These are phyloP conservation scores for Hsuehochloa calcarea DNA, from an alignment of 176 grass and related monocot species.

Conservation along the genomic window DNA sequence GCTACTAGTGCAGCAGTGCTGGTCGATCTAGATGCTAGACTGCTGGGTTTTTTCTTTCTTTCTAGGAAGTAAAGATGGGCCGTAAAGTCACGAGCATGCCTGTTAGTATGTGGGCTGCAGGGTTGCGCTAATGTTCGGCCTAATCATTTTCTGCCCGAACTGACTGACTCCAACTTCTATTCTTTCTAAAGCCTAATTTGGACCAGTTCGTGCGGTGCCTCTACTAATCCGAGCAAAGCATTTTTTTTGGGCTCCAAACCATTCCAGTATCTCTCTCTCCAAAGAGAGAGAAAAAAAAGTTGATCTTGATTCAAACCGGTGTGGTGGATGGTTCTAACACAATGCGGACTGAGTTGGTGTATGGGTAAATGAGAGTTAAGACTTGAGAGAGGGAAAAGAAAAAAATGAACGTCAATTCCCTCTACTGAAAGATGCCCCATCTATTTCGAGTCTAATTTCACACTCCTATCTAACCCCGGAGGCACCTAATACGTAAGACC, in stretches of 20 bases:
- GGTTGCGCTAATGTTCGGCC: not conserved
- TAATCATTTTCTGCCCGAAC: not conserved
- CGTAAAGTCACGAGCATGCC: not conserved
- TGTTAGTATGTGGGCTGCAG: not conserved
- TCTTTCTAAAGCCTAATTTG: not conserved
- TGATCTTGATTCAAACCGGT: not conserved
- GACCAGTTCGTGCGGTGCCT: not conserved
- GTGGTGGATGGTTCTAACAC: not conserved
- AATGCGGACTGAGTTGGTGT: not conserved
- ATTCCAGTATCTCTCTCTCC: not conserved
- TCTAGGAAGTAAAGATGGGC: not conserved
- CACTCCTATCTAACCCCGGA: not conserved
- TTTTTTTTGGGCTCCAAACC: not conserved
- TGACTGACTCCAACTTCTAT: not conserved
- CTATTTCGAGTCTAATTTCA: not conserved
- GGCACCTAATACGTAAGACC: not conserved
- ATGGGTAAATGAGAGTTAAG: not conserved
- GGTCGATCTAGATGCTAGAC: not conserved
- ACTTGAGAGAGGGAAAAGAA: not conserved
- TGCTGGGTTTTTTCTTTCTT: not conserved
- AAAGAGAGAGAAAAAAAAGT: not conserved
- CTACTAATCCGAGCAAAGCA: not conserved
- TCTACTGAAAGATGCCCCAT: not conserved
- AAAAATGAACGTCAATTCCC: not conserved
- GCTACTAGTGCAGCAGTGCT: not conserved